Conservation (phyloP, 1,139 yeast species). For the Suhomyces bribrorum region DNA sequence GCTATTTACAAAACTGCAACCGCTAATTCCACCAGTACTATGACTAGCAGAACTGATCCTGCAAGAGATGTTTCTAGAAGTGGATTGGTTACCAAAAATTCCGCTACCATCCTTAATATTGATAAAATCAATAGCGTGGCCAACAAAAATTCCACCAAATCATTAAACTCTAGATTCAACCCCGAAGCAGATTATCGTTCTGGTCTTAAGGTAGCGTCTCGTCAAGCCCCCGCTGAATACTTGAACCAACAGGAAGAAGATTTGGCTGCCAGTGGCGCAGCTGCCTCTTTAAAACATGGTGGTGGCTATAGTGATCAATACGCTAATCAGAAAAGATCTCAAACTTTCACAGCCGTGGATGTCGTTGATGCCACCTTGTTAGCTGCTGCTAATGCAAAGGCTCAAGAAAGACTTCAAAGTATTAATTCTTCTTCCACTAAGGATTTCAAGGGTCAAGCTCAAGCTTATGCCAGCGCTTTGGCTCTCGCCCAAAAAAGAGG, state of each 20-base stretch:
- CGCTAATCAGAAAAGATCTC: conserved; percentile 31
- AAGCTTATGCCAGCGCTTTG: conserved; percentile 46
- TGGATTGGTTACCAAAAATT: conserved; percentile 43
- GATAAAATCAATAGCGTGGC: conserved; percentile 46
- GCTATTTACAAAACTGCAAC: conserved; percentile 46
- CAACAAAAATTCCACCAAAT: conserved; percentile 42
- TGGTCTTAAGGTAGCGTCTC: conserved; percentile 30
- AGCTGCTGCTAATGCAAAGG: conserved; percentile 61
- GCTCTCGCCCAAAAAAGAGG: conserved; percentile 71
- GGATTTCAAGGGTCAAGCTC: conserved; percentile 45
- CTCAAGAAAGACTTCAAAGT: conserved; percentile 49
- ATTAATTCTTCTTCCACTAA: conserved; percentile 36
- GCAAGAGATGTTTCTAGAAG: conserved; percentile 42
- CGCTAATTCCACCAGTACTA: conserved; percentile 42
- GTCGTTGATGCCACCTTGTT: conserved; percentile 58
- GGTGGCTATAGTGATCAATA: conserved; percentile 27
- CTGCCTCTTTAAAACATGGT: conserved; percentile 39
- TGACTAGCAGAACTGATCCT: conserved; percentile 54
- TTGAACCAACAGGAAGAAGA: conserved; percentile 33
- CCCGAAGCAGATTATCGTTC: conserved; percentile 48
- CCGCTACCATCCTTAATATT: conserved; percentile 36
- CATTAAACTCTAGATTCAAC: conserved; percentile 45
- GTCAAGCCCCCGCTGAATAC: conserved; percentile 26
- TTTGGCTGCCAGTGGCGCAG: conserved; percentile 43
- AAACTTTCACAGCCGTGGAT: conserved; percentile 41